These are phyloP conservation scores for Trypanosoma conorhini DNA, from an alignment of 208 protist species.

Conservation along the genomic window DNA sequence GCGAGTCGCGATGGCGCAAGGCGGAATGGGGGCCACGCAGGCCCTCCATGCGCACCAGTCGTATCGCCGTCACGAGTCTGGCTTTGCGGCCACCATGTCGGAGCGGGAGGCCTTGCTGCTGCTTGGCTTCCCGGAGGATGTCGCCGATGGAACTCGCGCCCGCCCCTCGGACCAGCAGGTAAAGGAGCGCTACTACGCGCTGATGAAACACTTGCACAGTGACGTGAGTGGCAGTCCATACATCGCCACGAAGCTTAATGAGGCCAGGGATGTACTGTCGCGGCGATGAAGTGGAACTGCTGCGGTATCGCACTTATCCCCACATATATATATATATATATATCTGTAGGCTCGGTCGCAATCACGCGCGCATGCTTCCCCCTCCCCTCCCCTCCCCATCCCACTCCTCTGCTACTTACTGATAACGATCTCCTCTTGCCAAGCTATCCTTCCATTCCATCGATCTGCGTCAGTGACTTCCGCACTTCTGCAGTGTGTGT, in stretches of 20 bases:
- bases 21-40: background rate
- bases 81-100: slow-evolving; percentile 65
- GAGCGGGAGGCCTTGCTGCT: slow-evolving; percentile 66
- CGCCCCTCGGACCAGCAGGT: slow-evolving; percentile 59
- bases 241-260: slow-evolving; percentile 83
- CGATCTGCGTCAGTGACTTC: too few species aligned
- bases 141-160: slow-evolving; percentile 21
- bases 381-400: too few species aligned
- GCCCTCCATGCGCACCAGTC: slow-evolving; percentile 20
- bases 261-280: slow-evolving; percentile 65
- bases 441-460: too few species aligned
- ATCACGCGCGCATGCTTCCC: background rate
- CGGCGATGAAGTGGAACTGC: slow-evolving; percentile 18
- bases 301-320: background rate
- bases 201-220: slow-evolving; percentile 82
- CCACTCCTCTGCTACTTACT: background rate
- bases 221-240: slow-evolving; percentile 70
- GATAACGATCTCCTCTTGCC: too few species aligned
- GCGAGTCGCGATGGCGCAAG: slow-evolving; percentile 35
- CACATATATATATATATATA: background rate
- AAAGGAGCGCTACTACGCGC: slow-evolving; percentile 55
- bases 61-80: slow-evolving; percentile 64
- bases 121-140: slow-evolving; percentile 53
- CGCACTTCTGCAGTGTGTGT: too few species aligned
- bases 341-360: background rate